Base-by-base conservation (phyloP, 495 filamentous ascomycete species). In the Aspergillus panamensis region DNA sequence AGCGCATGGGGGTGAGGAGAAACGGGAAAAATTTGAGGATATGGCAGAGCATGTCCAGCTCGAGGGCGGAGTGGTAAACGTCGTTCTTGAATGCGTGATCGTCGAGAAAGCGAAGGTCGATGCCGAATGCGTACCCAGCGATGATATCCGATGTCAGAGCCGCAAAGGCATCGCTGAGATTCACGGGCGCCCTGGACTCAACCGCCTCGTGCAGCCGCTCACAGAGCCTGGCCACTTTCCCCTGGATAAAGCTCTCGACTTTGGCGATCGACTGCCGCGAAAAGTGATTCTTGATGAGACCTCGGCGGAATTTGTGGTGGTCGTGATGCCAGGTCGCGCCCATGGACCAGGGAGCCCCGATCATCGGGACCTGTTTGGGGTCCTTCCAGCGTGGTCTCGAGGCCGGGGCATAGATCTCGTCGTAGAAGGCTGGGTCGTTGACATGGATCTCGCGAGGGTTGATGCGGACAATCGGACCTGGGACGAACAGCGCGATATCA, bases 401-500 rank as follows among this genome's bases (percentile, higher is more conserved):
- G 49, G 51, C 8, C 62, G 59, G 3, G n/a, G 72, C 55, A n/a
- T 72, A 73, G 1, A 76, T 66, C 13, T 71, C 67, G 8, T 72
- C 68, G 53, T 73, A 76, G 20, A 68, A 76, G n/a, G 51, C 50
- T 0, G 69, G 58, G 32, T 77, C 74, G 13, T 69, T 70, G 54
- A 75, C 65, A 48, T 80, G 77, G 4, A 85, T 53, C 58, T 84
- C 80, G 14, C 69, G 40, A 0, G 83, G 82, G 25, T 67, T 77
- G 37, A 84, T 70, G 4, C 82, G 75, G 19, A 84, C 62, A 48
- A 84, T 80, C 1, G 82, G 80, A 0, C 80, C 81, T 81, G n/a
- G n/a, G n/a, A n/a, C n/a, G n/a, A n/a, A n/a, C n/a, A n/a, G n/a
- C n/a, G n/a, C n/a, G n/a, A n/a, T n/a, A n/a, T n/a, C n/a, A n/a